Base-by-base conservation (phyloP, 164 flowering plant genomes). In the Echeveria elegans region DNA sequence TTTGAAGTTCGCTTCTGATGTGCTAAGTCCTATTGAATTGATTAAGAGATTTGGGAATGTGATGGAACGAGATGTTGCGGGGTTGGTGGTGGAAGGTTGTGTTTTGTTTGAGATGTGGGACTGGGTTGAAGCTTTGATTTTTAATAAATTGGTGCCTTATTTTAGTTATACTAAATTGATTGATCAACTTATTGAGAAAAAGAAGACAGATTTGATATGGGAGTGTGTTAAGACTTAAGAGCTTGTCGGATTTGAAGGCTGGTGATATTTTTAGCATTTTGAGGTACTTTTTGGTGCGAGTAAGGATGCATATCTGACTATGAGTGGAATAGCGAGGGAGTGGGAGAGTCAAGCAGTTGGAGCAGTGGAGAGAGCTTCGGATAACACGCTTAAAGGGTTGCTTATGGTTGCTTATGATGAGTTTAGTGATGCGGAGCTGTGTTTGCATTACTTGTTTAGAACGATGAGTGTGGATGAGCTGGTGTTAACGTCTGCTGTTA, bases 381-480 rank as follows among this genome's bases (percentile, higher is more conserved):
- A 74, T 41, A 61, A 68, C 43, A 74, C 60, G 26, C 60, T 77
- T 14, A 29, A 71, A 0, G 70, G 56, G 59, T 28, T 86, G 72
- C 82, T 95, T 14, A 84, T 86, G 92, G 18, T 88, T 26, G 99
- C 94, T 0, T 73, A 87, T 74, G 99, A 95, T 70, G 90, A 81
- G 41, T 95, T 95, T 65, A 71, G 82, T 4, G 68, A 68, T 19
- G 63, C 82, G 2, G 99, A 95, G 72, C 74, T 88, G 52, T 88
- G 96, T 67, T 66, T 95, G 83, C 97, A 92, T 80, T 87, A 82
- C 74, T 66, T 95, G 68, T 63, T 95, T 41, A 80, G 86, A 15
- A 84, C 91, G 0, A 31, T 72, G 7, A 79, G 80, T 38, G 64
- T 81, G 19, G 97, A 87, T 71, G 94, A 85, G 19, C 76, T 86